Evolutionary conservation across 768 basidiomycete genomes (phyloP).

Genomic region (Boletus rubroflammeus): DNA sequence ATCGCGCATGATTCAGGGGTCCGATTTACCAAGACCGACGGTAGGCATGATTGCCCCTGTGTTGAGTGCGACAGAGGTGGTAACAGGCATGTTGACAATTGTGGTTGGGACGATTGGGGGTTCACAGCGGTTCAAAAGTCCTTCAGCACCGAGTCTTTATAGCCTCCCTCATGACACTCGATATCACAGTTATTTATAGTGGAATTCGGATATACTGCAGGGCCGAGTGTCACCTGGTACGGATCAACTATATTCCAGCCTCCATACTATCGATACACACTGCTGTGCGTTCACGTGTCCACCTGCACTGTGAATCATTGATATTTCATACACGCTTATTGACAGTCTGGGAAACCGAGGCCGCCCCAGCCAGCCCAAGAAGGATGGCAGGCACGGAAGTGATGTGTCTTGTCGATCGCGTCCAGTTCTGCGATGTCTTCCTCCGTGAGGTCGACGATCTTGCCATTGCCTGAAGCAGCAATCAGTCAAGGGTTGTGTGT

Average conservation of each 20-base stretch:
- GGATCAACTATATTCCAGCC: slow-evolving; percentile 1
- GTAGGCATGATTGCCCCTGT: slow-evolving; percentile 76
- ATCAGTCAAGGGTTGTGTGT: background rate
- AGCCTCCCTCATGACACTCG: background rate
- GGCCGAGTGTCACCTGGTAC: background rate
- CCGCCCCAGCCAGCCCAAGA: slow-evolving; percentile 57
- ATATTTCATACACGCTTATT: slow-evolving; percentile 12
- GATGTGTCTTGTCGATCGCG: slow-evolving; percentile 51
- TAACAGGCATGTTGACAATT: slow-evolving; percentile 44
- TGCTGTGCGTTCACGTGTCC: background rate
- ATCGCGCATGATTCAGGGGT: background rate
- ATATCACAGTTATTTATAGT: slow-evolving; percentile 2
- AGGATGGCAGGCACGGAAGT: slow-evolving; percentile 63
- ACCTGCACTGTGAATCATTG: background rate
- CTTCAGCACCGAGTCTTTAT: slow-evolving; percentile 2
- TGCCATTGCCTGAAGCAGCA: slow-evolving; percentile 42
- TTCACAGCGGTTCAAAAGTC: background rate
- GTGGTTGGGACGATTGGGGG: background rate
- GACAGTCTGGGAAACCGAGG: slow-evolving; percentile 56
- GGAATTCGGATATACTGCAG: slow-evolving; percentile 1
- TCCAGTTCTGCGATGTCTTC: slow-evolving; percentile 58
- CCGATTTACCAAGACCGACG: slow-evolving; percentile 54
- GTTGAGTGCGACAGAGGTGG: slow-evolving; percentile 57
- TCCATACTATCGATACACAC: background rate
- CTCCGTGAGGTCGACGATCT: slow-evolving; percentile 53